Evolutionary conservation across 2,329 filamentous ascomycete genomes (phyloP).

Genomic region (Zymoseptoria passerinii): DNA sequence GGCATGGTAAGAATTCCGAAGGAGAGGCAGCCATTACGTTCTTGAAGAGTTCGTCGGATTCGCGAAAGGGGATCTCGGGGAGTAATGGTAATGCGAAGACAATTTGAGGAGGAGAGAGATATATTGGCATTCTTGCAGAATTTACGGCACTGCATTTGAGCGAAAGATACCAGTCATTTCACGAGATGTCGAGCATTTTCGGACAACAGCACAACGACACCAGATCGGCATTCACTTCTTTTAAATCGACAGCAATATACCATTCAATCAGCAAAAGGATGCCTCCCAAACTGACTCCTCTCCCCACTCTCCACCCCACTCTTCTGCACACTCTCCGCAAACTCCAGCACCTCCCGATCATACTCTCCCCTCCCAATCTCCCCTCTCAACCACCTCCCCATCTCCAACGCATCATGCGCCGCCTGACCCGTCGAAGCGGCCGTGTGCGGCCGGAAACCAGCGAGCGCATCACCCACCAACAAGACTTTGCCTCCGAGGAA

Average conservation of each 20-base stretch:
- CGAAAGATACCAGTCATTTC: neutral
- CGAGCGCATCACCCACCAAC: constrained; percentile 41
- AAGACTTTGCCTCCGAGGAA: constrained; percentile 37
- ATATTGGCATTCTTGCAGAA: neutral
- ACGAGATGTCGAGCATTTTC: neutral
- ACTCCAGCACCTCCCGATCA: constrained; percentile 30
- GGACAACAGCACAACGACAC: neutral
- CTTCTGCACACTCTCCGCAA: constrained; percentile 32
- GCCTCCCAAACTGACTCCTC: constrained; percentile 34
- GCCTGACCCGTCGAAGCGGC: constrained; percentile 42
- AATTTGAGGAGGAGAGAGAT: neutral
- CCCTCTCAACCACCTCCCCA: constrained; percentile 35
- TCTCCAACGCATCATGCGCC: constrained; percentile 36
- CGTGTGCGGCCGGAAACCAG: constrained; percentile 41
- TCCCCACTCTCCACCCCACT: constrained; percentile 35
- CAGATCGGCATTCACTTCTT: neutral
- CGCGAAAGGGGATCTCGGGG: neutral
- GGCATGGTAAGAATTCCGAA: constrained; percentile 2
- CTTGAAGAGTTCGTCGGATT: neutral
- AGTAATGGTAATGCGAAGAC: neutral
- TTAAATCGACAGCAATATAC: neutral
- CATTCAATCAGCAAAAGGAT: constrained; percentile 20
- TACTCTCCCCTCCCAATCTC: constrained; percentile 31
- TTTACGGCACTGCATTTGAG: neutral
- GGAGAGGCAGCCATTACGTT: neutral